Evolutionary conservation across 106 monocot species (phyloP).

Genomic region (Xerophyta viscosa): DNA sequence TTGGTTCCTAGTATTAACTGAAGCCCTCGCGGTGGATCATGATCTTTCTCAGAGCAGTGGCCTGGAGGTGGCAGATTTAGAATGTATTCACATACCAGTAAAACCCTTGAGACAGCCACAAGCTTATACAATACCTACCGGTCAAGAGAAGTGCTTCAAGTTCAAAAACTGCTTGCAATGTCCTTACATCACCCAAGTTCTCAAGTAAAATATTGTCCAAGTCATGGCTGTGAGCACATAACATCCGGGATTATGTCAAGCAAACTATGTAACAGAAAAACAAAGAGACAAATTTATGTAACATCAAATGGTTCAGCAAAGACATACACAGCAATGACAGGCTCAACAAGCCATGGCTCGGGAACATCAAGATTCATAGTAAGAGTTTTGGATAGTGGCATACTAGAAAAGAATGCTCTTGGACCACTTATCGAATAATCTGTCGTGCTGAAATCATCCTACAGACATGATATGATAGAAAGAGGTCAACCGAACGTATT

Average conservation of each 20-base stretch:
- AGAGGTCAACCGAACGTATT: background rate
- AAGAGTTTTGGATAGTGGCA: conserved; percentile 88
- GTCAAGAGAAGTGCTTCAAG: conserved; percentile 96
- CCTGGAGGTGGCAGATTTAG: conserved; percentile 26
- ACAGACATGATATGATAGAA: conserved; percentile 17
- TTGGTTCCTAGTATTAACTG: conserved; percentile 89
- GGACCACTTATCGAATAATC: conserved; percentile 78
- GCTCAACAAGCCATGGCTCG: conserved; percentile 98
- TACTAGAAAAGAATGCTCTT: conserved; percentile 88
- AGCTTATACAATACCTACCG: conserved; percentile 20
- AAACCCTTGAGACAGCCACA: background rate
- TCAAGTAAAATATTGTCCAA: conserved; percentile 94
- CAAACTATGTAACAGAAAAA: too few species aligned
- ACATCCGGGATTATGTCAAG: background rate
- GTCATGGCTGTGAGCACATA: conserved; percentile 64
- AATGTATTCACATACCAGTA: background rate
- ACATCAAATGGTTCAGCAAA: background rate
- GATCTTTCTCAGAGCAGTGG: conserved; percentile 89
- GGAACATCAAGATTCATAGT: conserved; percentile 99
- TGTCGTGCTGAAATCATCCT: conserved; percentile 85
- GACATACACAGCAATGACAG: conserved; percentile 78
- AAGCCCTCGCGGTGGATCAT: conserved; percentile 94
- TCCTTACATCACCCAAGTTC: conserved; percentile 73
- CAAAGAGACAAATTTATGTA: background rate
- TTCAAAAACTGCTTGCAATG: conserved; percentile 92